Conservation (phyloP, 352 stramenopile species). For the Phytophthora chlamydospora region DNA sequence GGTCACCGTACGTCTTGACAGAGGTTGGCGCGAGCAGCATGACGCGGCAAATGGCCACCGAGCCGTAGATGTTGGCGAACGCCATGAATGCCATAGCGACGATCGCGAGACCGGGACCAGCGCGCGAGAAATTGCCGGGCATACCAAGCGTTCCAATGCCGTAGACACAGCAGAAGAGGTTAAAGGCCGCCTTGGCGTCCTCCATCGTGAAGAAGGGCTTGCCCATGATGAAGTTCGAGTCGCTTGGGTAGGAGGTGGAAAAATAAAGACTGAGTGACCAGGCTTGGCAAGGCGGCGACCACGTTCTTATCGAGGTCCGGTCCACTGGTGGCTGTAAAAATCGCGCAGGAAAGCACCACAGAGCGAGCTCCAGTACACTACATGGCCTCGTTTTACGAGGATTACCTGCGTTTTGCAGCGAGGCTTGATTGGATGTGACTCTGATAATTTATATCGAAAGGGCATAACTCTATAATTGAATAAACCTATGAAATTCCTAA, state of each 20-base stretch:
- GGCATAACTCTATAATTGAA: background rate
- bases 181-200: slow-evolving; percentile 15
- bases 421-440: slow-evolving; percentile 19
- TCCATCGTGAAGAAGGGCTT: slow-evolving; percentile 31
- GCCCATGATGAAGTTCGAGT: slow-evolving; percentile 16
- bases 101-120: slow-evolving; percentile 21
- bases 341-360: background rate
- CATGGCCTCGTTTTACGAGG: slow-evolving; percentile 6
- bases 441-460: slow-evolving; percentile 16
- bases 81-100: slow-evolving; percentile 29
- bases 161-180: slow-evolving; percentile 16
- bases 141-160: slow-evolving; percentile 13
- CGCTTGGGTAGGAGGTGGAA: slow-evolving; percentile 9
- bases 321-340: slow-evolving; percentile 19
- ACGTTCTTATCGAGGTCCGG: background rate
- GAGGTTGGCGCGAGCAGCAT: slow-evolving; percentile 25
- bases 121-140: slow-evolving; percentile 16
- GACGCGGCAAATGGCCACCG: slow-evolving; percentile 22
- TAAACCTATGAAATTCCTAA: background rate
- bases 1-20: slow-evolving; percentile 22
- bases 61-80: slow-evolving; percentile 25
- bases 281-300: too few relatives aligned
- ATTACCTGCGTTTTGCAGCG: slow-evolving; percentile 13
- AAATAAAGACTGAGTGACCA: slow-evolving; percentile 21
- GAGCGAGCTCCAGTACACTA: background rate